Evolutionary conservation across 495 filamentous ascomycete genomes (phyloP).

Genomic region (Endocarpon pusillum): DNA sequence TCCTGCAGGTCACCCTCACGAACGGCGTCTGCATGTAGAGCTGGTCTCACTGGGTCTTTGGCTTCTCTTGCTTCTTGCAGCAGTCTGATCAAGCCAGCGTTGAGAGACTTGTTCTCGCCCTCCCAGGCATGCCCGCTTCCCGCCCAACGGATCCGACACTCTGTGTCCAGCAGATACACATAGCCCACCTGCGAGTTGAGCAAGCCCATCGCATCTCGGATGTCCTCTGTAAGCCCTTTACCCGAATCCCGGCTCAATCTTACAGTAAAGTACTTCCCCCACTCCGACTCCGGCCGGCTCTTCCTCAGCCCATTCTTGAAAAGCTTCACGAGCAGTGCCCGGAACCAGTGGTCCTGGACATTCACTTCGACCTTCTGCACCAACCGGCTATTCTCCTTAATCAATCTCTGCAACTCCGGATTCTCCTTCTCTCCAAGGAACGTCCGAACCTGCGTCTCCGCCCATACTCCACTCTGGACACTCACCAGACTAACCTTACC

Average conservation of each 20-base stretch:
- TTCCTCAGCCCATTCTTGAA: conserved; percentile 47
- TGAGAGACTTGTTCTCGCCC: conserved; percentile 53
- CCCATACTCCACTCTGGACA: conserved; percentile 71
- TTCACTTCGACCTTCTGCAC: conserved; percentile 75
- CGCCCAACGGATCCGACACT: conserved; percentile 88
- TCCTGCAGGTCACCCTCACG: no score
- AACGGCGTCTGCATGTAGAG: no score
- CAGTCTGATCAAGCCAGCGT: conserved; percentile 49
- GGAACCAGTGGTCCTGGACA: conserved; percentile 62
- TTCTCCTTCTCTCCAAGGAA: conserved; percentile 51
- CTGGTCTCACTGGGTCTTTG: no score
- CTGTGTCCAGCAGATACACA: conserved; percentile 75
- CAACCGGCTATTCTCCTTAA: conserved; percentile 26
- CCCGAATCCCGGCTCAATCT: no score
- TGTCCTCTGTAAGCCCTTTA: conserved; percentile 54
- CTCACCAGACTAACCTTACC: conserved; percentile 62
- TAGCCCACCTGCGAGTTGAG: conserved; percentile 85
- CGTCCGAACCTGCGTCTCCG: conserved; percentile 54
- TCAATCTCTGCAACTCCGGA: conserved; percentile 38
- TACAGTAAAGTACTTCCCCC: conserved; percentile 71
- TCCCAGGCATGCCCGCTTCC: conserved; percentile 61
- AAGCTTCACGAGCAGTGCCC: conserved; percentile 51
- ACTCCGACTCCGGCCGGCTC: conserved; percentile 38
- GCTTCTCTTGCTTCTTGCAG: conserved; percentile 34
- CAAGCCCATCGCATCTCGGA: conserved; percentile 63